phyloP scores from a whole-genome alignment of 192 early-diverging fungal genomes.

The Coemansia sp. region DNA sequence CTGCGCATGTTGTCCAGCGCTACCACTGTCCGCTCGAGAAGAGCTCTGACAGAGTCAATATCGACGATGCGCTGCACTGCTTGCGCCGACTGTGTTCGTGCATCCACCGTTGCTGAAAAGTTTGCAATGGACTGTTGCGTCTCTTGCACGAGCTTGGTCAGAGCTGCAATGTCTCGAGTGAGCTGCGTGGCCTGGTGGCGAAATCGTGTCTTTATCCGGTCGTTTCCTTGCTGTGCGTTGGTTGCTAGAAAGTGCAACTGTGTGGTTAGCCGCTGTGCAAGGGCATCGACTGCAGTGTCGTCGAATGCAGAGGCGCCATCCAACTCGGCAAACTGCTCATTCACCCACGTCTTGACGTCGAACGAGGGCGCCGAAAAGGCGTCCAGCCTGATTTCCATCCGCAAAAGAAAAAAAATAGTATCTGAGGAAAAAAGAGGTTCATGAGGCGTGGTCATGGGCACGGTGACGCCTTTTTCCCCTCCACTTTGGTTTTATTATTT shows the following conservation, averaged over 20 bases:
- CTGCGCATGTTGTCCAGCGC: conserved; percentile 33
- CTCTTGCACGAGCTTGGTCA: conserved; percentile 24
- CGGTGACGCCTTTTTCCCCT: neutral
- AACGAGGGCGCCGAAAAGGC: conserved; percentile 28
- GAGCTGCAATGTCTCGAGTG: conserved; percentile 30
- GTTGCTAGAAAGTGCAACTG: conserved; percentile 48
- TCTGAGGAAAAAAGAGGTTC: neutral
- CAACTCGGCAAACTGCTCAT: conserved; percentile 33
- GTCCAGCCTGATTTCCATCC: conserved; percentile 43
- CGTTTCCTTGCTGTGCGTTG: conserved; percentile 42
- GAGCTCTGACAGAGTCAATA: conserved; percentile 16
- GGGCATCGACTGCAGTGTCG: conserved; percentile 3
- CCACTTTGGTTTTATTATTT: neutral
- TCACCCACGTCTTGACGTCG: conserved; percentile 42
- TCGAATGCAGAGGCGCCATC: conserved; percentile 2
- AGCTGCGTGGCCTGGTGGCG: conserved; percentile 41
- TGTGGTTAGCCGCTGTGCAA: conserved; percentile 34
- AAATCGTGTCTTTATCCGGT: conserved; percentile 47
- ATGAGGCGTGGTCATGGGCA: neutral
- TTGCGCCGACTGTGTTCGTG: conserved; percentile 12
- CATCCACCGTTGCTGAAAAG: conserved; percentile 13
- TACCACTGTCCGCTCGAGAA: conserved; percentile 17
- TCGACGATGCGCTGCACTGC: conserved; percentile 24
- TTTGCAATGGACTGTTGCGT: conserved; percentile 20
- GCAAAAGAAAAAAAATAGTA: neutral